Evolutionary conservation across 108 stramenopile species (phyloP).

Genomic region (Skeletonema tropicum): DNA sequence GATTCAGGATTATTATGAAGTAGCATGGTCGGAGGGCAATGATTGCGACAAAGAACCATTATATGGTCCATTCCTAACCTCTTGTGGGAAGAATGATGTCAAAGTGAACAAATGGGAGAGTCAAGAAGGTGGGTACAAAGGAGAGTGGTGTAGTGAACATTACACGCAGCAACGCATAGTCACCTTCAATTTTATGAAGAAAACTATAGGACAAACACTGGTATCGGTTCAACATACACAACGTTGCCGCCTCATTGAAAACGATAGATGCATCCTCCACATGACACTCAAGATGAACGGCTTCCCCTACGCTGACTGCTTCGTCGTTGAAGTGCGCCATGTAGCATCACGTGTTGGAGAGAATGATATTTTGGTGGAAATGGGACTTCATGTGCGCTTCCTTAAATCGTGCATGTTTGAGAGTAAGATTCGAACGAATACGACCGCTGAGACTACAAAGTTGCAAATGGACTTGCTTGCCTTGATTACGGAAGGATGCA

Average conservation of each 20-base stretch:
- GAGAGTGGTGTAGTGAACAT: conserved; percentile 60
- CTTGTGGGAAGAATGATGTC: conserved; percentile 32
- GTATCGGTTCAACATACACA: conserved; percentile 79
- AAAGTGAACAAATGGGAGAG: conserved; percentile 22
- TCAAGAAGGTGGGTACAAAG: conserved; percentile 14
- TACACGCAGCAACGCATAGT: conserved; percentile 57
- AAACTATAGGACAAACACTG: conserved; percentile 76
- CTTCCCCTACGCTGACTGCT: conserved; percentile 81
- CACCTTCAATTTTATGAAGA: conserved; percentile 69
- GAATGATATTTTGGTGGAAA: conserved; percentile 60
- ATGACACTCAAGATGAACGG: conserved; percentile 67
- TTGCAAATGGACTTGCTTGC: conserved; percentile 25
- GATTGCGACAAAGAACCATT: conserved; percentile 26
- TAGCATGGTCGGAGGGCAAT: conserved; percentile 39
- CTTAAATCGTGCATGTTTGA: conserved; percentile 69
- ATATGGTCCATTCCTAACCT: conserved; percentile 27
- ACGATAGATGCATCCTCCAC: conserved; percentile 61
- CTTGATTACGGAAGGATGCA: conserved; percentile 28
- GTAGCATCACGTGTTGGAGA: conserved; percentile 58
- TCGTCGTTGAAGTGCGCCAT: conserved; percentile 78
- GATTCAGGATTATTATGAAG: conserved; percentile 43
- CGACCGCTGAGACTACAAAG: conserved; percentile 27
- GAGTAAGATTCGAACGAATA: conserved; percentile 59
- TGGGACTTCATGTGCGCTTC: conserved; percentile 74
- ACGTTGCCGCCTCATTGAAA: conserved; percentile 51